Percentiles rank a stretch among this genome's conserved stretches.
These are phyloP conservation scores for Ganoderma sinense DNA, from an alignment of 1,284 basidiomycete species.

Conservation along the genomic window DNA sequence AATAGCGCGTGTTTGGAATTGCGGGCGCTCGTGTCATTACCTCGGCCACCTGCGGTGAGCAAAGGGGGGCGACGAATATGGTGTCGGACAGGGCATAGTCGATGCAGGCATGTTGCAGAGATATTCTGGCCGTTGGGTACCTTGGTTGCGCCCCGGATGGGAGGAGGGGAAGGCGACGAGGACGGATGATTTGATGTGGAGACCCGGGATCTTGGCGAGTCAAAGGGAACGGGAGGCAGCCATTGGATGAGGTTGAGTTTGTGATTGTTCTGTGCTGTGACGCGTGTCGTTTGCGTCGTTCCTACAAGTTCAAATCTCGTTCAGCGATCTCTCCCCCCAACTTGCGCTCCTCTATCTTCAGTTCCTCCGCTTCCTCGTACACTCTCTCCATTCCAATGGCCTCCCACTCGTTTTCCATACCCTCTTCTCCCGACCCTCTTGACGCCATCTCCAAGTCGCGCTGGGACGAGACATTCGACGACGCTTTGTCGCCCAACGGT, in stretches of 20 bases:
- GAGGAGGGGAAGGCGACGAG: neutral
- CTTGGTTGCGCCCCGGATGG: neutral
- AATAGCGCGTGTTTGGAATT: neutral
- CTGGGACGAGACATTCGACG: too few species aligned
- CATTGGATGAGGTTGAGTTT: neutral
- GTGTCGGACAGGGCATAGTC: neutral
- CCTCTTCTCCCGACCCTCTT: too few species aligned
- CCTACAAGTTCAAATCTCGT: neutral
- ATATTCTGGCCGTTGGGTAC: neutral
- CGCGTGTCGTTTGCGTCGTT: neutral
- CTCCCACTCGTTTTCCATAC: too few species aligned
- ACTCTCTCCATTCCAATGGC: too few species aligned
- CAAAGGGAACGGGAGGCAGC: neutral
- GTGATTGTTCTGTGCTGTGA: neutral
- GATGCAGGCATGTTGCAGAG: neutral
- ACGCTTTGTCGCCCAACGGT: too few species aligned
- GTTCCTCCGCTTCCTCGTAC: neutral
- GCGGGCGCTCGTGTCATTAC: neutral
- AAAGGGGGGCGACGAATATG: too few species aligned
- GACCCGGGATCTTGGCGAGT: neutral
- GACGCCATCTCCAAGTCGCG: too few species aligned
- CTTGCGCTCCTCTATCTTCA: neutral
- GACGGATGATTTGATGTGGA: neutral
- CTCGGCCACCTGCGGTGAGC: neutral
- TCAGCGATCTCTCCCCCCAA: neutral